Base-by-base conservation (phyloP, 1,284 basidiomycete species). In the Cystobasidium sp. region DNA sequence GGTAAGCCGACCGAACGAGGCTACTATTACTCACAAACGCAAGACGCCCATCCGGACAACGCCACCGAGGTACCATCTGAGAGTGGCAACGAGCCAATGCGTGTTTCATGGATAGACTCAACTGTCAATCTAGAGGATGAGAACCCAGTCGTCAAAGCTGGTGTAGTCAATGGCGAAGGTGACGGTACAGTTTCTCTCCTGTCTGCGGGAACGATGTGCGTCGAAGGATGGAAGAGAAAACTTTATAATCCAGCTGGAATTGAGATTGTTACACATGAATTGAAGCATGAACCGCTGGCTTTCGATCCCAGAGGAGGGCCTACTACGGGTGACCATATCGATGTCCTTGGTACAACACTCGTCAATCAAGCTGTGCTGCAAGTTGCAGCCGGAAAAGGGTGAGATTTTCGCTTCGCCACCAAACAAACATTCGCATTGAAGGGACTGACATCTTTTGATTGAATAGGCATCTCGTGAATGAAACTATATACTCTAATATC, bases 201-300 rank as follows among this genome's bases (percentile, higher is more conserved):
- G 18, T 93, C 92, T 78, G 85, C 97, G 47, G 96, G 95, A 8
- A 89, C 92, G 7, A 98, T 99, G 94, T 98, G 96, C 80, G 89
- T 90, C 7, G 91, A 93, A 80, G 96, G 94, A 3, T 97, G 96
- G 96, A 93, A 94, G 82, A 86, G 89, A 70, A 86, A 87, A 76
- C 86, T 89, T 65, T 99, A 94, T 91, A 99, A 99, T 82, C 97
- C 97, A 0, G 91, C 89, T n/a, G 88, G 91, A 18, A 92, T 95
- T 79, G 86, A 88, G 78, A 85, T 98, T 46, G 87, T 90, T 18
- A 97, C 94, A 3, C 89, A 95, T 77, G 95, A 97, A 86, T 88
- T 97, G 75, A 89, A 90, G 56, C 96, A 99, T 84, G 86, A 87
- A 22, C 96, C 96, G 0, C 86, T 91, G 64, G 83, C 86, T 12